Percentiles rank a stretch among this genome's conserved stretches.
Conservation (phyloP, 768 basidiomycete genomes). For the Pleurotus salmoneostramineus region DNA sequence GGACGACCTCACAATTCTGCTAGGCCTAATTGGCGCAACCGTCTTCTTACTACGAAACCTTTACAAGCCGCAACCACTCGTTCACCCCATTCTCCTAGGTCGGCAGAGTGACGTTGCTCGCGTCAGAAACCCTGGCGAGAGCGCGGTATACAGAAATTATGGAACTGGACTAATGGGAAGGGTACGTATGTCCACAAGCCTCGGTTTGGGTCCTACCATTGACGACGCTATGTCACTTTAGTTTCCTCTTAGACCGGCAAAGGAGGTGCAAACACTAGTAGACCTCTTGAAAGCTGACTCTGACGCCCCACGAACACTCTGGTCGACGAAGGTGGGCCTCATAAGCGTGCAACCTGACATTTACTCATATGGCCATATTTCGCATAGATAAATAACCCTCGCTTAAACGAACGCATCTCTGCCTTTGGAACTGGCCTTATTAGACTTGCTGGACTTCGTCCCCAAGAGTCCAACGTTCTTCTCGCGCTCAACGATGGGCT, state of each 20-base stretch:
- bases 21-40: conserved; percentile 71
- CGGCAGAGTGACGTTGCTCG: conserved; percentile 87
- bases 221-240: conserved; percentile 22
- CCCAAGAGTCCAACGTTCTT: conserved; percentile 64
- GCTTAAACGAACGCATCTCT: conserved; percentile 65
- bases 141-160: conserved; percentile 89
- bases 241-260: conserved; percentile 72
- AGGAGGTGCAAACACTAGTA: conserved; percentile 62
- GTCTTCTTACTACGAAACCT: conserved; percentile 75
- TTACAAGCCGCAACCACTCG: conserved; percentile 79
- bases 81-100: conserved; percentile 91
- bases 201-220: neutral
- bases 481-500: conserved; percentile 76
- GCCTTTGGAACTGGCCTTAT: conserved; percentile 74
- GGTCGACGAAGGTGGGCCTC: conserved; percentile 68
- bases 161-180: conserved; percentile 79
- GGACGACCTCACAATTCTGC: conserved; percentile 76
- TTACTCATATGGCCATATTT: neutral
- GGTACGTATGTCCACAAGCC: conserved; percentile 36
- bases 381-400: conserved; percentile 68
- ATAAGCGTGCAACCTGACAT: neutral
- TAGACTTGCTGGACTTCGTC: conserved; percentile 47
- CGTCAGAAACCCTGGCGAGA: conserved; percentile 77
- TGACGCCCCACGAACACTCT: conserved; percentile 68
- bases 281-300: conserved; percentile 67